These are phyloP conservation scores for Prototheca stagnorum DNA, from an alignment of 163 green algal species.

Conservation along the genomic window DNA sequence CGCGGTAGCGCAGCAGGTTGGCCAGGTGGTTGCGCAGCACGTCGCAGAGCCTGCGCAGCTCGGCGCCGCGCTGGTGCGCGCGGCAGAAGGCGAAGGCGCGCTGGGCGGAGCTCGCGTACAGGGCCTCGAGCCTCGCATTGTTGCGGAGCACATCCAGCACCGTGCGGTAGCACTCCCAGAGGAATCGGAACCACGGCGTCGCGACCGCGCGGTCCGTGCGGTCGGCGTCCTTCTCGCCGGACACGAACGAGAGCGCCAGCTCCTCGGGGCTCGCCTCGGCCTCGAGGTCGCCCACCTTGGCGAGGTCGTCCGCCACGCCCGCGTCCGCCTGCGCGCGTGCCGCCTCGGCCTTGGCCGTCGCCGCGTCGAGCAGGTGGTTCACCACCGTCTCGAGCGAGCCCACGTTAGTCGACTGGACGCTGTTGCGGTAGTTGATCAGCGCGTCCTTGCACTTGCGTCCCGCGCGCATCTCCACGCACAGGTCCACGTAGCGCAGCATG, in stretches of 20 bases:
- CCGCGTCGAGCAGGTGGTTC: constrained; percentile 89
- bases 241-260: constrained; percentile 92
- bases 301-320: too few species aligned
- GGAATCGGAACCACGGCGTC: constrained; percentile 98
- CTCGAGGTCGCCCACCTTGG: constrained; percentile 87
- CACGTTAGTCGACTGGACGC: constrained; percentile 88
- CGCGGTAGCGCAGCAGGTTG: constrained; percentile 75
- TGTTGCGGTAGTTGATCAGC: constrained; percentile 95
- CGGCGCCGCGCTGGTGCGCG: constrained; percentile 87
- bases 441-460: constrained; percentile 91
- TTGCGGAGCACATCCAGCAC: constrained; percentile 94
- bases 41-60: constrained; percentile 95
- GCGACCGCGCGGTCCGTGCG: constrained; percentile 87
- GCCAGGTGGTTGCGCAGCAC: constrained; percentile 91
- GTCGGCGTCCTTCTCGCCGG: constrained; percentile 76
- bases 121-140: constrained; percentile 72
- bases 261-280: constrained; percentile 85
- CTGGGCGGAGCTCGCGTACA: constrained; percentile 56
- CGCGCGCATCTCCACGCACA: constrained; percentile 93
- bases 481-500: constrained; percentile 94
- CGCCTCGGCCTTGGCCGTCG: constrained; percentile 76
- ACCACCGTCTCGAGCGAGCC: constrained; percentile 94
- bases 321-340: constrained; percentile 42
- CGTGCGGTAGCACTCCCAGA: constrained; percentile 93
- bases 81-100: constrained; percentile 89